These are phyloP conservation scores for Aspergillus tanneri DNA, from an alignment of 2,329 filamentous ascomycete genomes.

Conservation along the genomic window DNA sequence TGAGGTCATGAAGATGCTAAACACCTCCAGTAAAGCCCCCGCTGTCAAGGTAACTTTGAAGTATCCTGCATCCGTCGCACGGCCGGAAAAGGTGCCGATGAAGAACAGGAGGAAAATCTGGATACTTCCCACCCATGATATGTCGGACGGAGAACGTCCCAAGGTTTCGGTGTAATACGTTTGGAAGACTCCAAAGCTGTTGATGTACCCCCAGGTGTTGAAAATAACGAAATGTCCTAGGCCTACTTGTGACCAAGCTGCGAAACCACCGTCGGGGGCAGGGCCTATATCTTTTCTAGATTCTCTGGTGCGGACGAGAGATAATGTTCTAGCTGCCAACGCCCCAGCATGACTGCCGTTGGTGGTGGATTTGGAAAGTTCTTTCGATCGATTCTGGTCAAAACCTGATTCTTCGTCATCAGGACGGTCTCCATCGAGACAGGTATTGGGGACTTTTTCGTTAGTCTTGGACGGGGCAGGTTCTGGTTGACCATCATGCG, in stretches of 20 bases:
- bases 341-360: conserved; percentile 27
- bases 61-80: conserved; percentile 53
- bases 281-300: conserved; percentile 39
- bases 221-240: conserved; percentile 56
- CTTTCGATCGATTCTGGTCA: conserved; percentile 13
- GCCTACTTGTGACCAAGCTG: conserved; percentile 57
- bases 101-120: conserved; percentile 54
- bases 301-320: conserved; percentile 39
- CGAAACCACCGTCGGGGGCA: conserved; percentile 52
- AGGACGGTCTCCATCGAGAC: conserved; percentile 4
- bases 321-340: conserved; percentile 32
- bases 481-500: background rate
- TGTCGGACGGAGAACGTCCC: conserved; percentile 46
- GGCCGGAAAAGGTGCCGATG: conserved; percentile 52
- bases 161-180: conserved; percentile 50
- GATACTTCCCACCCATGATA: conserved; percentile 55
- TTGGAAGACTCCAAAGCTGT: conserved; percentile 58
- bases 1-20: conserved; percentile 54
- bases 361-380: conserved; percentile 24
- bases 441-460: conserved; percentile 2
- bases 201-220: conserved; percentile 57
- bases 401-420: conserved; percentile 23
- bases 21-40: conserved; percentile 45
- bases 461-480: background rate
- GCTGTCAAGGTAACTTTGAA: conserved; percentile 47